phyloP scores from a whole-genome alignment of 345 rosid species.

The Turritis glabra region DNA sequence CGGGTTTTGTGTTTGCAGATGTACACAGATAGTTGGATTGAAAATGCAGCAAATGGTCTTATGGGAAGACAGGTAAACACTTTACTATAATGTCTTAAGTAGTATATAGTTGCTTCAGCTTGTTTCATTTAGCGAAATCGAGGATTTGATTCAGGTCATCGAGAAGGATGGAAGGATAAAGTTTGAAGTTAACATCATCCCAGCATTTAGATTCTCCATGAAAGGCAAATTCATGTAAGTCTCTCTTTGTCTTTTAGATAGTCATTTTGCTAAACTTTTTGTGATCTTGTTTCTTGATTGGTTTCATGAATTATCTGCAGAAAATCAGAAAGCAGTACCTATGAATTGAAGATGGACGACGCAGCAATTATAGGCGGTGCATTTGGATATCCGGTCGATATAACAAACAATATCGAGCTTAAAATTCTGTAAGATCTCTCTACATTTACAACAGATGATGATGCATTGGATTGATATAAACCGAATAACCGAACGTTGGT shows the following conservation, averaged over 20 bases:
- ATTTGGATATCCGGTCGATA: conserved; percentile 71
- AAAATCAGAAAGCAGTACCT: conserved; percentile 49
- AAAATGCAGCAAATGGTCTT: conserved; percentile 90
- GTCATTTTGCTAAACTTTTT: background rate
- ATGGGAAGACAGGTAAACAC: conserved; percentile 83
- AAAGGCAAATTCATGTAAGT: conserved; percentile 71
- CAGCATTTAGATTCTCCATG: conserved; percentile 87
- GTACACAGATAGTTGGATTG: conserved; percentile 95
- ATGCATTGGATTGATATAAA: background rate
- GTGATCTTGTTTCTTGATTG: conserved; percentile 13
- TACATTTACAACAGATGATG: background rate
- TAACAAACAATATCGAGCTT: conserved; percentile 60
- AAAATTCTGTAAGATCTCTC: conserved; percentile 64
- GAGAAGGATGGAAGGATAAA: conserved; percentile 61
- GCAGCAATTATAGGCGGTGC: conserved; percentile 80
- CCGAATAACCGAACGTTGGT: background rate
- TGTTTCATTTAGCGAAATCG: background rate
- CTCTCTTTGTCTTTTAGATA: background rate
- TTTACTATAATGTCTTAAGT: background rate
- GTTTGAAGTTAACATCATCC: conserved; percentile 66
- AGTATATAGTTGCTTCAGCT: background rate
- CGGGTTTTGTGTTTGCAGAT: conserved; percentile 43
- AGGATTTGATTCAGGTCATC: conserved; percentile 50
- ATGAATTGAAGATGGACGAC: conserved; percentile 71
- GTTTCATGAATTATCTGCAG: conserved; percentile 39